Percentiles rank a stretch among this genome's conserved stretches.
These are phyloP conservation scores for Podaxis rugospora DNA, from an alignment of 768 basidiomycete genomes.

Conservation along the genomic window DNA sequence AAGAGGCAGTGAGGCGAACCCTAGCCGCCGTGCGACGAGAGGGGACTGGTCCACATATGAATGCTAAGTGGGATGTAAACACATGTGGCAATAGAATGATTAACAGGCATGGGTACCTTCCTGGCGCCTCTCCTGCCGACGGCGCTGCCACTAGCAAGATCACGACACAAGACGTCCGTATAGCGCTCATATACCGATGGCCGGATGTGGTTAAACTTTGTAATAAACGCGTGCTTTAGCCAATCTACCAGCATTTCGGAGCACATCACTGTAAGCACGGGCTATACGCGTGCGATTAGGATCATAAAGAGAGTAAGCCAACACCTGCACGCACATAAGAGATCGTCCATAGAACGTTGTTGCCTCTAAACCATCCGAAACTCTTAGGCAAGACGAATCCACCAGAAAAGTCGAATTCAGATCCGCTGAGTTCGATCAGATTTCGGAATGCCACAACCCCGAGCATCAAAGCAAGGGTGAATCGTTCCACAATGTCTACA, in stretches of 20 bases:
- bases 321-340: constrained; percentile 62
- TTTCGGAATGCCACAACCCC: constrained; percentile 90
- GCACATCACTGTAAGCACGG: constrained; percentile 83
- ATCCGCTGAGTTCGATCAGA: constrained; percentile 88
- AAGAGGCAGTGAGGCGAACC: constrained; percentile 89
- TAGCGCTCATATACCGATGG: constrained; percentile 94
- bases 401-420: constrained; percentile 76
- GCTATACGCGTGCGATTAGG: constrained; percentile 40
- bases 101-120: constrained; percentile 44
- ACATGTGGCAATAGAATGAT: not conserved
- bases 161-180: constrained; percentile 91
- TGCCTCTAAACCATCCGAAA: constrained; percentile 81
- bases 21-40: constrained; percentile 86
- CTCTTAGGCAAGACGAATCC: constrained; percentile 76
- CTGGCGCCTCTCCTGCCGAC: constrained; percentile 62
- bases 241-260: constrained; percentile 97
- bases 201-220: constrained; percentile 98
- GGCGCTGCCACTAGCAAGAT: constrained; percentile 77
- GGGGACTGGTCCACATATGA: constrained; percentile 95
- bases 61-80: constrained; percentile 43
- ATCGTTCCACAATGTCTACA: constrained; percentile 96
- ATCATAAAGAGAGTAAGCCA: not conserved
- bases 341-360: constrained; percentile 80
- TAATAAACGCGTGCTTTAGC: constrained; percentile 99
- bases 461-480: constrained; percentile 89